Conservation (phyloP, 495 filamentous ascomycete species). For the Daldinia decipiens region DNA sequence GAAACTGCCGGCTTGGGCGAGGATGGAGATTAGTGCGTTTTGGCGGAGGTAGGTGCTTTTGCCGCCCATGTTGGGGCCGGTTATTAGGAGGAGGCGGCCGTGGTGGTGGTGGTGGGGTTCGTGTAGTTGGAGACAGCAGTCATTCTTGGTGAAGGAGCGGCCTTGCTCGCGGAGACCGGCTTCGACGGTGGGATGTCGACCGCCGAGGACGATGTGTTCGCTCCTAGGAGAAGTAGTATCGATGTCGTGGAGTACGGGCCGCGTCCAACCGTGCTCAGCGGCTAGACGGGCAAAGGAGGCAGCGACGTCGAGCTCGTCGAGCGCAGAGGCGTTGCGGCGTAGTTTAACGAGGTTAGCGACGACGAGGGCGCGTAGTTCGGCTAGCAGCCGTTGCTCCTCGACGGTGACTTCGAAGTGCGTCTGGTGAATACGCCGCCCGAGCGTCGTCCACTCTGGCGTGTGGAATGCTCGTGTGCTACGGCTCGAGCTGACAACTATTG, state of each 20-base stretch:
- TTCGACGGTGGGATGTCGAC: slow-evolving; percentile 91
- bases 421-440: slow-evolving; percentile 80
- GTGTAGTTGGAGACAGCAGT: slow-evolving; percentile 69
- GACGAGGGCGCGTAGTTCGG: slow-evolving; percentile 74
- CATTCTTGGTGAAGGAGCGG: slow-evolving; percentile 83
- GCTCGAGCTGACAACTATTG: slow-evolving; percentile 68
- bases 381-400: slow-evolving; percentile 82
- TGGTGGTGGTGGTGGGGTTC: slow-evolving; percentile 49
- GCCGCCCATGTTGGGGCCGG: slow-evolving; percentile 98
- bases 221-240: slow-evolving; percentile 30
- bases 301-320: slow-evolving; percentile 91
- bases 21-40: slow-evolving; percentile 90
- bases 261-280: slow-evolving; percentile 72
- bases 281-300: slow-evolving; percentile 85
- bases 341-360: slow-evolving; percentile 82
- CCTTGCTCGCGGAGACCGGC: slow-evolving; percentile 81
- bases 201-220: slow-evolving; percentile 70
- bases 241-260: slow-evolving; percentile 73
- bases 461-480: slow-evolving; percentile 89
- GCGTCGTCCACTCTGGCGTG: slow-evolving; percentile 79
- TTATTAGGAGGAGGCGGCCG: slow-evolving; percentile 86
- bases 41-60: slow-evolving; percentile 96
- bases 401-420: slow-evolving; percentile 75
- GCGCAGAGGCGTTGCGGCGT: slow-evolving; percentile 83
- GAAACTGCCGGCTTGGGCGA: slow-evolving; percentile 91